Base-by-base conservation (phyloP, 2,329 filamentous ascomycete genomes). In the Trichoderma sp. region DNA sequence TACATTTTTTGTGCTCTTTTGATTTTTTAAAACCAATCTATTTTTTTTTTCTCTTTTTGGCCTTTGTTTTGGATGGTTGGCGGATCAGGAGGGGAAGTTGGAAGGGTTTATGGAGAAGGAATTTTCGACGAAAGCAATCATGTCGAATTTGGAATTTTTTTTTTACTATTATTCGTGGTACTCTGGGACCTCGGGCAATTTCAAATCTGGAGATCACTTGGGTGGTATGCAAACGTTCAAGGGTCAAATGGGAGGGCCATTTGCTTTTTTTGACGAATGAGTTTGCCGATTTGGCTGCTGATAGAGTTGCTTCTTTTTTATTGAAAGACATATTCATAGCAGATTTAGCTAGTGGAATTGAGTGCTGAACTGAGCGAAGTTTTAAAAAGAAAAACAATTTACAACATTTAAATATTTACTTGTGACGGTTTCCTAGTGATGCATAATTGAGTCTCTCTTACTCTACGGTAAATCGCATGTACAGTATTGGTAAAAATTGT, bases 11-110 rank as follows among this genome's bases (percentile, higher is more conserved):
- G 34, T 61, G 17, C 55, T 68, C 34, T 61, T 47, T 28, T 58
- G 26, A 20, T 39, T 43, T 32, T 32, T 53, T 26, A 17, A 36
- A 50, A 50, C 15, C 32, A 26, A 32, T 36, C 17, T 23, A 17
- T 28, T 59, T 47, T 59, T 17, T 17, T 50, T 28, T 70, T 70
- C 32, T 61, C 23, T 67, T 71, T 62, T 57, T 63, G 55, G 53
- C 28, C 55, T 32, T 64, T 26, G 70, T 71, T 62, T 57, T 63
- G 58, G 39, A 63, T 62, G 47, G 26, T 53, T 20, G 23, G 30
- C 20, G 23, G 43, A 39, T 26, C 13, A 9, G 47, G 47, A 36
- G 20, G 43, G 28, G 30, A 23, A 28, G 32, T 61, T 23, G 58
- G 32, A 36, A 43, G 43, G 66, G 36, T 17, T 39, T 30, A 50